phyloP scores from a whole-genome alignment of 805 yeast genomes.

The Ogataea angusta region DNA sequence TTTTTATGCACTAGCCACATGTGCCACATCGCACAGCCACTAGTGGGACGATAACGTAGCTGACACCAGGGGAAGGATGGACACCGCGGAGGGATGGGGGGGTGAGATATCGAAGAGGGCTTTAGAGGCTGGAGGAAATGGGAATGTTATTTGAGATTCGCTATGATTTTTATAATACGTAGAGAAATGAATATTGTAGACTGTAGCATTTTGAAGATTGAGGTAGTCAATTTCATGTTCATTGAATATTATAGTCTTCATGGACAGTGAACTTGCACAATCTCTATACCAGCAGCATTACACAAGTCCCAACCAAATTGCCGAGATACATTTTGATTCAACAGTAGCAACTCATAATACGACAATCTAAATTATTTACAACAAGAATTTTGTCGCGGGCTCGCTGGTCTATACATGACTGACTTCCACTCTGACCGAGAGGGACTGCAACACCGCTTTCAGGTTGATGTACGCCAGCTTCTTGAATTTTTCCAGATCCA shows the following conservation, averaged over 20 bases:
- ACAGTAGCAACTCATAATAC: neutral
- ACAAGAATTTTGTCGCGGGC: neutral
- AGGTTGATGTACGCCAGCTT: neutral
- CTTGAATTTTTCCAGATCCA: constrained; percentile 7
- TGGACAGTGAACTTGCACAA: too few species aligned
- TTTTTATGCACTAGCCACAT: constrained; percentile 10
- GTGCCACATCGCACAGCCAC: constrained; percentile 1
- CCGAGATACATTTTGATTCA: too few species aligned
- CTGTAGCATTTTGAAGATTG: too few species aligned
- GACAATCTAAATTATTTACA: neutral
- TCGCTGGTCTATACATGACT: neutral
- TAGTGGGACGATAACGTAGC: neutral
- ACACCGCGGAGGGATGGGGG: neutral
- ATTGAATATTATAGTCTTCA: too few species aligned
- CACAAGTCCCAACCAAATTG: too few species aligned
- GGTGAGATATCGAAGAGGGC: too few species aligned
- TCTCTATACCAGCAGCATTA: too few species aligned
- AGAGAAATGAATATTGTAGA: too few species aligned
- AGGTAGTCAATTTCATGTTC: too few species aligned
- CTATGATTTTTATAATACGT: too few species aligned
- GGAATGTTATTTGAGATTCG: too few species aligned
- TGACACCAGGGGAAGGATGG: neutral
- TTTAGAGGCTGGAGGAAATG: too few species aligned
- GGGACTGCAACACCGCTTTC: constrained; percentile 1
- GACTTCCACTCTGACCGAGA: constrained; percentile 4